Percentiles rank a stretch among this genome's conserved stretches.
These are phyloP conservation scores for Mycena indigotica DNA, from an alignment of 768 basidiomycete species.

Conservation along the genomic window DNA sequence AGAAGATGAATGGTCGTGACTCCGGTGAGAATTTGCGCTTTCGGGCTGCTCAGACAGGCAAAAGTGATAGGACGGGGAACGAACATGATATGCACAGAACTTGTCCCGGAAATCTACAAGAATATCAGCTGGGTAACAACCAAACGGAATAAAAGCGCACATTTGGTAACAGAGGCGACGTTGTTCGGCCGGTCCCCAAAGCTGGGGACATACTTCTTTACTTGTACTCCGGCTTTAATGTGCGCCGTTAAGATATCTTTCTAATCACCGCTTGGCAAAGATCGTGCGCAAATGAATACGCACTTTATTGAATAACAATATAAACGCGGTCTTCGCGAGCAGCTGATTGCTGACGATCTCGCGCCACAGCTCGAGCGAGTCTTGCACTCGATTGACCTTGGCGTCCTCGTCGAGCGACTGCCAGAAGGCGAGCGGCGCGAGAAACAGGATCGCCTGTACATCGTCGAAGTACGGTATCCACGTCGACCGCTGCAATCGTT, in stretches of 20 bases:
- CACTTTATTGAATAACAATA: constrained; percentile 61
- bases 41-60: neutral
- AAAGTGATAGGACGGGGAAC: constrained; percentile 7
- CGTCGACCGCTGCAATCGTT: constrained; percentile 16
- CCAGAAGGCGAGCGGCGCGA: constrained; percentile 59
- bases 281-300: constrained; percentile 3
- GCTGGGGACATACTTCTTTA: constrained; percentile 58
- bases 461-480: constrained; percentile 59
- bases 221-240: constrained; percentile 47
- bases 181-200: constrained; percentile 69
- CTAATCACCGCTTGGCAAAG: constrained; percentile 19
- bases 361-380: constrained; percentile 57
- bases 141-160: too few relatives aligned
- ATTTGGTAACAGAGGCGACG: constrained; percentile 51
- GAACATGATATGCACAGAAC: constrained; percentile 50
- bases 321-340: constrained; percentile 50
- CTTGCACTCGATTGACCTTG: constrained; percentile 58
- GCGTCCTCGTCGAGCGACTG: constrained; percentile 55
- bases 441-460: constrained; percentile 61
- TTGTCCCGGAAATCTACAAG: constrained; percentile 50
- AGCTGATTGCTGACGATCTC: constrained; percentile 52
- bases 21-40: constrained; percentile 50
- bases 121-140: neutral
- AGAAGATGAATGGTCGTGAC: constrained; percentile 62
- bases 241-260: constrained; percentile 52